A percentile compares a stretch with the other conserved stretches of the same genome.
Evolutionary conservation across 768 basidiomycete species (phyloP).

Genomic region (Termitomyces eurrhizus): DNA sequence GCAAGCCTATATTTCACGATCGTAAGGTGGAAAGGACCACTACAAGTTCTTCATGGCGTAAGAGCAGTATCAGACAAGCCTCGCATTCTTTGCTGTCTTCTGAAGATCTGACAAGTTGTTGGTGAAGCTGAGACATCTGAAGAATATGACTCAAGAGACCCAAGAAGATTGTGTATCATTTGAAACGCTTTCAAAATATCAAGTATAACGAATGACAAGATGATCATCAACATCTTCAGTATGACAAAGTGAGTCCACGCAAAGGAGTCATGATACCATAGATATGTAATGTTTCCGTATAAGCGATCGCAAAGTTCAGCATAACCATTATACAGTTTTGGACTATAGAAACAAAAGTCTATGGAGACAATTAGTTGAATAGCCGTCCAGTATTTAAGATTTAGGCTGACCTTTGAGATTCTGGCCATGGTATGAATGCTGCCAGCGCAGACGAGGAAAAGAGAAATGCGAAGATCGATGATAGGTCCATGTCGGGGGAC

Average conservation of each 20-base stretch:
- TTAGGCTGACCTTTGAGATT: neutral
- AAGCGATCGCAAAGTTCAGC: conserved; percentile 15
- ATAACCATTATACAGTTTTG: conserved; percentile 12
- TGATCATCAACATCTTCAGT: neutral
- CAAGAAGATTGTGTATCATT: neutral
- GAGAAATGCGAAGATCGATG: neutral
- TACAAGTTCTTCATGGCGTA: neutral
- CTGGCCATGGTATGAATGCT: neutral
- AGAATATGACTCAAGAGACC: neutral
- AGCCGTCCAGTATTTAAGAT: too few relatives aligned
- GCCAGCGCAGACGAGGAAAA: neutral
- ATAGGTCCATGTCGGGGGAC: neutral
- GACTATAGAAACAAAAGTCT: neutral
- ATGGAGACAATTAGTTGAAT: neutral
- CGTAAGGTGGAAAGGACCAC: neutral
- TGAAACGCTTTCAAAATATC: neutral
- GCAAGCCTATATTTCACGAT: too few relatives aligned
- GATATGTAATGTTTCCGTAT: conserved; percentile 15
- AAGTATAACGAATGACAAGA: neutral
- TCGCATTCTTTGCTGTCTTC: too few relatives aligned
- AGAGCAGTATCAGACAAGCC: too few relatives aligned
- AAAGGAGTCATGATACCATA: conserved; percentile 13
- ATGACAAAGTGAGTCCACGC: neutral
- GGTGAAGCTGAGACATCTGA: neutral
- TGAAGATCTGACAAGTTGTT: neutral